A percentile compares a stretch with the other conserved stretches of the same genome.
Conservation (phyloP, 73 alveolate genomes). For the Tetrahymena borealis region DNA sequence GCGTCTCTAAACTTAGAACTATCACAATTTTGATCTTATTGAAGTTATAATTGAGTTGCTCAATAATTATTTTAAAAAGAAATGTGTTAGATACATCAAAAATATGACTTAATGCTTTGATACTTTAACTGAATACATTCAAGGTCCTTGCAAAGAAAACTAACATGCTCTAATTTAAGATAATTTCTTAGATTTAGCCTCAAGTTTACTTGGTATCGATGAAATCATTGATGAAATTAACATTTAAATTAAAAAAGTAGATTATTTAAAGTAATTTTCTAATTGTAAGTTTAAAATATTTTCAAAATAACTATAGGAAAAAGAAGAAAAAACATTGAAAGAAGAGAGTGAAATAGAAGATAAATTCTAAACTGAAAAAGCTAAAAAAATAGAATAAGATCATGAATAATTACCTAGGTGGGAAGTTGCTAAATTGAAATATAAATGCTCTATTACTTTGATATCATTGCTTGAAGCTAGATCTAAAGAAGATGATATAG, state of each 20-base stretch:
- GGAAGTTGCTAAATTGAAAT: conserved; percentile 53
- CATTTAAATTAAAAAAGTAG: background rate
- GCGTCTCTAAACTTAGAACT: conserved; percentile 28
- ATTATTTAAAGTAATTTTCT: background rate
- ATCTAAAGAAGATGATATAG: conserved; percentile 33
- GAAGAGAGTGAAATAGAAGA: conserved; percentile 1
- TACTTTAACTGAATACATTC: conserved; percentile 32
- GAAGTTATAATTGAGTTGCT: conserved; percentile 27
- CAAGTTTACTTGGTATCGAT: conserved; percentile 32
- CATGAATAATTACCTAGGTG: conserved; percentile 35
- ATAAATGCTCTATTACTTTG: conserved; percentile 46
- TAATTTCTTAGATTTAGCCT: conserved; percentile 35
- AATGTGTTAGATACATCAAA: conserved; percentile 10
- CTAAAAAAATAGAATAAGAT: background rate
- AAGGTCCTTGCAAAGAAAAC: conserved; percentile 44
- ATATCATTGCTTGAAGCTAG: conserved; percentile 49
- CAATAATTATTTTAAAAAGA: conserved; percentile 7
- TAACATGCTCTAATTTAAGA: conserved; percentile 33
- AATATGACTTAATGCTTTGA: conserved; percentile 42
- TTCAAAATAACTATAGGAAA: background rate
- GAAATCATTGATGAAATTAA: conserved; percentile 39
- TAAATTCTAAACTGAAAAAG: background rate
- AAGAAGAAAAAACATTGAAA: background rate
- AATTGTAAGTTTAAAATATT: background rate
- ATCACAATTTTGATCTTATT: conserved; percentile 37